Evolutionary conservation across 1,284 basidiomycete species (phyloP).

Genomic region (Leccinum angustisporum): DNA sequence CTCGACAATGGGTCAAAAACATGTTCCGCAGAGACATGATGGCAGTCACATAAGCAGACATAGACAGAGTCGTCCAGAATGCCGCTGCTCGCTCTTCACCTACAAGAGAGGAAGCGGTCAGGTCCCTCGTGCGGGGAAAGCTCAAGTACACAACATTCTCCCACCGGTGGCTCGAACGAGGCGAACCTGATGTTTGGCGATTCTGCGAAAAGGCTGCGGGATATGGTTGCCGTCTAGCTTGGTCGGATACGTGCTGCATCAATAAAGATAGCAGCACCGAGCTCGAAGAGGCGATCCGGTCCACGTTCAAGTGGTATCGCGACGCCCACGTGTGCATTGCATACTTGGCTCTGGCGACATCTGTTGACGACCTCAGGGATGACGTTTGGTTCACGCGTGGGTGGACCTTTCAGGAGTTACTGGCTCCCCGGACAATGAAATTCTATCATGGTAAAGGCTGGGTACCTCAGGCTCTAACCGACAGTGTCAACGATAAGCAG

Average conservation of each 20-base stretch:
- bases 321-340: constrained; percentile 32
- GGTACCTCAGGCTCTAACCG: constrained; percentile 18
- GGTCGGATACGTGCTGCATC: constrained; percentile 35
- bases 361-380: constrained; percentile 14
- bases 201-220: constrained; percentile 20
- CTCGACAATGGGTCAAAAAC: constrained; percentile 33
- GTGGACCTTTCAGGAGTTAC: constrained; percentile 32
- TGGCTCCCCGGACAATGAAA: constrained; percentile 31
- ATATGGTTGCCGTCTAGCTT: constrained; percentile 31
- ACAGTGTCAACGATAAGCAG: constrained; percentile 27
- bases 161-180: constrained; percentile 64
- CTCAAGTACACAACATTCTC: constrained; percentile 55
- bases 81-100: constrained; percentile 45
- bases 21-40: constrained; percentile 29
- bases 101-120: constrained; percentile 29
- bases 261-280: constrained; percentile 30
- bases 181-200: constrained; percentile 39
- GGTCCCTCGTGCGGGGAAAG: constrained; percentile 43
- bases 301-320: constrained; percentile 36
- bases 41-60: constrained; percentile 27
- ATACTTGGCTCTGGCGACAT: constrained; percentile 33
- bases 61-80: constrained; percentile 26
- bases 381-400: constrained; percentile 36
- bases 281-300: constrained; percentile 34
- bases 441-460: constrained; percentile 29